Base-by-base conservation (phyloP, 2,329 filamentous ascomycete genomes). In the Beauveria sp. region DNA sequence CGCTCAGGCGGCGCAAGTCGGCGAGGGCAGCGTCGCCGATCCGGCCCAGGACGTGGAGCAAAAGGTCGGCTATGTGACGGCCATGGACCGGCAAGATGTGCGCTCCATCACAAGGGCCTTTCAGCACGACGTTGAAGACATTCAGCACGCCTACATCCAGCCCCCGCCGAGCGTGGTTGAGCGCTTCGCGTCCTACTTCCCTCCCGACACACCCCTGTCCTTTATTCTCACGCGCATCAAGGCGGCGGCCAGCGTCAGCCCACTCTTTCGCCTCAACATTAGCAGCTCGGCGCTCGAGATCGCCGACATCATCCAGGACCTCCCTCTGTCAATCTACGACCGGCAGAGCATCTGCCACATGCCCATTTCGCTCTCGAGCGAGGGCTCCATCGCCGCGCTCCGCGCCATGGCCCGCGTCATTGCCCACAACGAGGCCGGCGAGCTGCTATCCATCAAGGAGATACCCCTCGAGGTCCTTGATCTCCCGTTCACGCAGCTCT, bases 171-270 rank as follows among this genome's bases (percentile, higher is more conserved):
- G 81, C 28, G 81, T 91, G 3, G 78, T 96, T 40, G 85, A 95
- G 69, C 82, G 84, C 8, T 95, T 98, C 70, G 82, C 89, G 1
- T 82, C 84, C 3, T 95, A 93, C 70, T 96, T 96, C 68, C 91
- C 93, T 0, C 83, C 86, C 0, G 82, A 83, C 6, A 93, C 90
- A 0, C 91, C 93, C 0, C 89, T 98, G 66, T 88, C 86, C 65
- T 96, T 92, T 69, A 86, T 98, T 63, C 74, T 98, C 61, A 79
- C 87, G 64, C 88, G 89, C 2, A 78, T 98, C 54, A 80, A 88
- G 64, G 87, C 91, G 61, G 80, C 93, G 9, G 83, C 85, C 2
- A 77, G 80, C 30, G 76, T 89, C 10, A 83, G 87, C 58, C 74
- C 80, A 0, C 81, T 82, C 1, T 98, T 91, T 73, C 85, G 88